These are phyloP conservation scores for Podaxis sp. DNA, from an alignment of 768 basidiomycete genomes.

Conservation along the genomic window DNA sequence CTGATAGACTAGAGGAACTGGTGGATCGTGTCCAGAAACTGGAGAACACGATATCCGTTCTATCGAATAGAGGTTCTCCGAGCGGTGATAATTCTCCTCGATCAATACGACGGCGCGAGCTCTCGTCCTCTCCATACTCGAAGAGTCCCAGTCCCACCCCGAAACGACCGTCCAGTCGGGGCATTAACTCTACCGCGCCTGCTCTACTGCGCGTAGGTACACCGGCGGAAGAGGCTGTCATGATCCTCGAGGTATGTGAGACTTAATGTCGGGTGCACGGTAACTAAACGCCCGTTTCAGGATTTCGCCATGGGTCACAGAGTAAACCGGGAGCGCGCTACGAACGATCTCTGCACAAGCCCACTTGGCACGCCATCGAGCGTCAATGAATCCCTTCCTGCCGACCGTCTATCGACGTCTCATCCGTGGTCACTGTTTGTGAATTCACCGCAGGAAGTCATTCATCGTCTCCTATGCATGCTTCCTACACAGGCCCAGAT, in stretches of 20 bases:
- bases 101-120: constrained; percentile 9
- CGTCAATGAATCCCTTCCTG: neutral
- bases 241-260: constrained; percentile 24
- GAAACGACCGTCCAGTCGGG: constrained; percentile 16
- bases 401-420: constrained; percentile 10
- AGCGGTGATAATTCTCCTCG: constrained; percentile 7
- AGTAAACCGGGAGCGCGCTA: constrained; percentile 1
- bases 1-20: constrained; percentile 24
- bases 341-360: neutral
- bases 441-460: constrained; percentile 20
- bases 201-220: constrained; percentile 19
- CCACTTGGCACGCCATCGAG: constrained; percentile 1
- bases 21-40: constrained; percentile 23
- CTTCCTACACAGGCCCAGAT: constrained; percentile 19
- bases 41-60: constrained; percentile 21
- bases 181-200: neutral
- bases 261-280: constrained; percentile 4
- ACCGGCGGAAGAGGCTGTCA: constrained; percentile 25
- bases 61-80: constrained; percentile 16
- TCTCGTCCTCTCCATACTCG: constrained; percentile 8
- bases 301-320: constrained; percentile 15
- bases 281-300: neutral
- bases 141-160: constrained; percentile 8
- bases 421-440: constrained; percentile 23
- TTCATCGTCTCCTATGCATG: constrained; percentile 16